Evolutionary conservation across 23 red algal genomes (phyloP).

Genomic region (Gracilaria domingensis): DNA sequence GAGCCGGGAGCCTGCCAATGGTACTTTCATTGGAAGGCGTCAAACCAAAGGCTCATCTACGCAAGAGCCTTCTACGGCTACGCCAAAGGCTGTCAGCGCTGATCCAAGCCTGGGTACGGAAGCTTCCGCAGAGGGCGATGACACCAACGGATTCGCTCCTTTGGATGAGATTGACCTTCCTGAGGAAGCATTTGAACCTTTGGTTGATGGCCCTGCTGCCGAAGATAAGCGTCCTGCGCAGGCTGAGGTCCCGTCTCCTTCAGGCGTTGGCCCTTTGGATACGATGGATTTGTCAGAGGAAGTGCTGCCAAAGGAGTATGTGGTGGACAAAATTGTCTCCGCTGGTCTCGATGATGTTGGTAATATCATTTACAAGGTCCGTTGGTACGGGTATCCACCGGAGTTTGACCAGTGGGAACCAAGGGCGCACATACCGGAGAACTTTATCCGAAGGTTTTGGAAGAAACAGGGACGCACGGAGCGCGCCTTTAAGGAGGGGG

Average conservation of each 20-base stretch:
- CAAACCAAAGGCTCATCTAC: no score
- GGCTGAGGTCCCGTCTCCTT: no score
- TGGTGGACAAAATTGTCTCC: background rate
- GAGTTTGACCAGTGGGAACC: background rate
- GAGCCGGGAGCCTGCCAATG: background rate
- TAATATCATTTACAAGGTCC: slow-evolving; percentile 13
- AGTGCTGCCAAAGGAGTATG: background rate
- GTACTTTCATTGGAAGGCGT: no score
- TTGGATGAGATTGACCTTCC: background rate
- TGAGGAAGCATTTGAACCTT: no score
- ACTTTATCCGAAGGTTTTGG: slow-evolving; percentile 28
- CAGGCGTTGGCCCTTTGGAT: no score
- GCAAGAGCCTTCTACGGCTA: no score
- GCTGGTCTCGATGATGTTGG: background rate
- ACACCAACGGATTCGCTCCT: background rate
- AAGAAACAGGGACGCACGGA: background rate
- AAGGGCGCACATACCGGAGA: background rate
- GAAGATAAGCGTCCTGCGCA: no score
- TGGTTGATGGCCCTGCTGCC: no score
- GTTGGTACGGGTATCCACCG: background rate
- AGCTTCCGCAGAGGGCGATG: no score
- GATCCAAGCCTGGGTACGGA: no score
- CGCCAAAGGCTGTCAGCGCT: no score
- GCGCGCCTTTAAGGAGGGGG: slow-evolving; percentile 20
- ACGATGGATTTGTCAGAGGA: background rate